phyloP scores from a whole-genome alignment of 805 yeast species.

The Metschnikowia rubicola region DNA sequence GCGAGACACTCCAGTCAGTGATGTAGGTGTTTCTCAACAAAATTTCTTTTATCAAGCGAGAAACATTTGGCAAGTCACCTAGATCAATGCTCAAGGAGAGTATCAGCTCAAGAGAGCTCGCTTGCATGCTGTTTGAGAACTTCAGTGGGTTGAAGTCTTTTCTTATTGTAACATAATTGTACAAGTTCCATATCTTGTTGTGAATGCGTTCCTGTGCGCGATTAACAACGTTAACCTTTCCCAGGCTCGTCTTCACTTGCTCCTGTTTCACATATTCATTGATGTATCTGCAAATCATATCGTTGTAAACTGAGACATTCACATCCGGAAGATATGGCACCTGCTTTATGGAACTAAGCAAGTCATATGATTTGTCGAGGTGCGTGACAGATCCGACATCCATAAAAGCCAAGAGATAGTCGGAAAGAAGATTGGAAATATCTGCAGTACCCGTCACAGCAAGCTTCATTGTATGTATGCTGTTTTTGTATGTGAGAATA shows the following conservation, averaged over 20 bases:
- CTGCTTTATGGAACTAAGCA: slow-evolving; percentile 27
- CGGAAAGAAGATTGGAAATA: slow-evolving; percentile 40
- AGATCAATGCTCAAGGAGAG: slow-evolving; percentile 31
- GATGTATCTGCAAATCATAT: slow-evolving; percentile 27
- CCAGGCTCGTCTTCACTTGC: slow-evolving; percentile 7
- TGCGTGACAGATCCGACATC: slow-evolving; percentile 18
- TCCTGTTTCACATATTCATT: slow-evolving; percentile 19
- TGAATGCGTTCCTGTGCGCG: slow-evolving; percentile 15
- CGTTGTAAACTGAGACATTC: slow-evolving; percentile 27
- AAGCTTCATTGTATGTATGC: slow-evolving; percentile 12
- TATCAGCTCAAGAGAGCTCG: slow-evolving; percentile 26
- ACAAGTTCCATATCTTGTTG: slow-evolving; percentile 28
- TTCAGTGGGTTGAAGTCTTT: slow-evolving; percentile 22
- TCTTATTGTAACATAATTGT: slow-evolving; percentile 34
- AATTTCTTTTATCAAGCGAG: slow-evolving; percentile 36
- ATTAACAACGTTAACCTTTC: slow-evolving; percentile 2
- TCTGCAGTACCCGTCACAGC: slow-evolving; percentile 17
- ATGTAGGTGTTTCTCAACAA: slow-evolving; percentile 30
- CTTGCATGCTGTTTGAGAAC: neutral
- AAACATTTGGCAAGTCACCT: slow-evolving; percentile 32
- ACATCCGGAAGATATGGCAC: slow-evolving; percentile 36
- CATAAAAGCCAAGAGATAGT: slow-evolving; percentile 38
- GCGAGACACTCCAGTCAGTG: slow-evolving; percentile 26
- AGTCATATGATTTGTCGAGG: slow-evolving; percentile 22
- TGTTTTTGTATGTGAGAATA: slow-evolving; percentile 41